Conservation (phyloP, 768 basidiomycete genomes). For the Termitomyces sp. region DNA sequence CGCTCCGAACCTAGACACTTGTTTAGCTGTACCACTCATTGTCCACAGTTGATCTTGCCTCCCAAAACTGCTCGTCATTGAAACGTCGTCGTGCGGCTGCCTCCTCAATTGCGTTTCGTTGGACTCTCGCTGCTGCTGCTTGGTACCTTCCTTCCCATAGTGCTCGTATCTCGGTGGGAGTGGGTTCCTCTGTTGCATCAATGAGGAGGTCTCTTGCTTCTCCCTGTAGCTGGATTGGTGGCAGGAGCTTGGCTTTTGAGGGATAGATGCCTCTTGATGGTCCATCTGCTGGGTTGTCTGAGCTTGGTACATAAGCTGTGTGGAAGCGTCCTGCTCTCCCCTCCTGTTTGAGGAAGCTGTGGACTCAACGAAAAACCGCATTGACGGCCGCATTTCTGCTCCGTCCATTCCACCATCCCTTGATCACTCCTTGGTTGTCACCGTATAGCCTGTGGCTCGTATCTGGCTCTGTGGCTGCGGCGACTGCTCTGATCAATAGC, state of each 20-base stretch:
- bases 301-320: no score
- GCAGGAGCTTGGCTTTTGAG: neutral
- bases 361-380: no score
- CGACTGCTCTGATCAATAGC: no score
- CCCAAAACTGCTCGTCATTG: neutral
- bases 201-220: neutral
- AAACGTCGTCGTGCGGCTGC: neutral
- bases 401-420: no score
- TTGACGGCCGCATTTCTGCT: no score
- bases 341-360: no score
- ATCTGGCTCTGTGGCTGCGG: no score
- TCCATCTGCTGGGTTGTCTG: constrained; percentile 22
- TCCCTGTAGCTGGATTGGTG: neutral
- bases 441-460: no score
- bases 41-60: no score
- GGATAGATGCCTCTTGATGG: neutral
- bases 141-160: neutral
- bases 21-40: neutral
- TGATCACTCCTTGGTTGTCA: no score
- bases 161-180: neutral
- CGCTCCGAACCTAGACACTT: neutral
- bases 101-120: neutral
- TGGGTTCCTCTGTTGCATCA: neutral
- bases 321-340: no score
- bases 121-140: no score